Percentiles rank a stretch among this genome's conserved stretches.
Evolutionary conservation across 805 yeast species (phyloP).

Genomic region (Saccharomycopsis sp.): DNA sequence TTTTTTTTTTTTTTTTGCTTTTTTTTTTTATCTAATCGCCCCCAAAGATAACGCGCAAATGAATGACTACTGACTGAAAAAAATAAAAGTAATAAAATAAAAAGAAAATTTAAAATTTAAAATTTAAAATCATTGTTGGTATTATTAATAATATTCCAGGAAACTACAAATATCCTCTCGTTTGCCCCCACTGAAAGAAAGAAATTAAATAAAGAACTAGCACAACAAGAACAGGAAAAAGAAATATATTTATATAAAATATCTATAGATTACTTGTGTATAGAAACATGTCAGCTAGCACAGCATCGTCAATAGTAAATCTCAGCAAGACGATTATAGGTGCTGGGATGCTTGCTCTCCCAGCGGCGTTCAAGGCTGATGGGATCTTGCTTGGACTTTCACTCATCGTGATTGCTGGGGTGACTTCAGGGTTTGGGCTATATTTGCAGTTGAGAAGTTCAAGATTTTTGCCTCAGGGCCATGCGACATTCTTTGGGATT

Average conservation of each 20-base stretch:
- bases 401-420: slow-evolving; percentile 54
- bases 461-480: slow-evolving; percentile 45
- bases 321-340: slow-evolving; percentile 74
- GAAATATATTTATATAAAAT: too few species aligned
- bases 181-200: not conserved
- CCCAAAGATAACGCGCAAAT: too few species aligned
- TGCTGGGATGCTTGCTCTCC: slow-evolving; percentile 73
- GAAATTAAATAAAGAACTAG: not conserved
- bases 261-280: too few species aligned
- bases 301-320: slow-evolving; percentile 55
- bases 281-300: slow-evolving; percentile 41
- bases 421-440: slow-evolving; percentile 62
- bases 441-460: slow-evolving; percentile 56
- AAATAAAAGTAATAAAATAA: too few species aligned
- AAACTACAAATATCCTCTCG: too few species aligned
- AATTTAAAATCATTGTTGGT: too few species aligned
- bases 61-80: too few species aligned
- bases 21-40: too few species aligned
- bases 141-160: too few species aligned
- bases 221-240: not conserved
- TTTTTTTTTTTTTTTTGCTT: too few species aligned
- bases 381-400: slow-evolving; percentile 53
- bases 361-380: slow-evolving; percentile 62
- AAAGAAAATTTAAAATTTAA: too few species aligned
- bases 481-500: slow-evolving; percentile 65